Evolutionary conservation across 176 grass and related monocot genomes (phyloP), one percentile per base, ranked within the genome.

Genomic region (Bonia amplexicaulis): DNA sequence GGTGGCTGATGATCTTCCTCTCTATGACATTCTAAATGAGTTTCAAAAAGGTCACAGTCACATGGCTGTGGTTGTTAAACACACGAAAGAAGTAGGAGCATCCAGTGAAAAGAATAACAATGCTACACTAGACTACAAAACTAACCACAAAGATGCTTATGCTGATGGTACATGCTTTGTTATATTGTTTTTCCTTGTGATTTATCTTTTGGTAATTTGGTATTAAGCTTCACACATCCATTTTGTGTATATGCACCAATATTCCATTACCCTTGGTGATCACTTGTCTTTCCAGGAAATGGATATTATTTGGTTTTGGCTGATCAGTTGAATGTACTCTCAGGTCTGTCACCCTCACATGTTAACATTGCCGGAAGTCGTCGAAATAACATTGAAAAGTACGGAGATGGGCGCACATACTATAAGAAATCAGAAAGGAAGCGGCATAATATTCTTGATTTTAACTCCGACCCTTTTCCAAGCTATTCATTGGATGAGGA

Each of bases 41-140:
- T 99, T 99, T 86, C 96, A 99, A 78, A 96, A 99, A 92, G 93
- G 93, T 26, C 96, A 99, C 84, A 99, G 96, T 68, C 96, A 99
- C 75, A 99, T 99, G 96, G 93, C 93, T 67, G 93, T 99, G 84
- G 93, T 99, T 66, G 82, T 96, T 76, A 96, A 96, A 88, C 86
- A 33, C 78, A 89, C 26, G 54, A 96, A 94, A 81, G 85, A 86
- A 57, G 40, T 78, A 67, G 86, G 87, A 63, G 4, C 23, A 73
- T 79, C 73, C 68, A 78, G 48, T 70, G 88, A 90, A 73, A 93
- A 92, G 44, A 88, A 69, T 91, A 94, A 79, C 74, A 75, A 71
- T 71, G 60, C 8, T 79, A 80, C 60, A 78, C 9, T 60, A 87
- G 94, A 93, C 73, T 78, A 87, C 71, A 92, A 80, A 92, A 84